phyloP scores from a whole-genome alignment of 257 asterid genomes.

The Gynochthodes officinalis region DNA sequence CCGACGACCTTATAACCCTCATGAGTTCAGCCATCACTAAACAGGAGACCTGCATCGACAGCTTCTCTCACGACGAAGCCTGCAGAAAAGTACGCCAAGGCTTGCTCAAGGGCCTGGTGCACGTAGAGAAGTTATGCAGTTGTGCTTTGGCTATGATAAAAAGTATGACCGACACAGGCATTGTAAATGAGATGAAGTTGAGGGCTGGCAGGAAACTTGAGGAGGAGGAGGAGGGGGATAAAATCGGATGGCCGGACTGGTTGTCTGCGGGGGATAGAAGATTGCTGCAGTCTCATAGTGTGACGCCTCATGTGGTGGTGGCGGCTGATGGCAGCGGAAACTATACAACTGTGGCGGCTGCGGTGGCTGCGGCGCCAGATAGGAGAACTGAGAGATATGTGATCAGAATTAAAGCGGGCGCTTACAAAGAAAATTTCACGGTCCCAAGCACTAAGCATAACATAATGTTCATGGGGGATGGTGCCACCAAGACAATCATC shows the following conservation, averaged over 20 bases:
- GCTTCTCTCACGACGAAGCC: conserved; percentile 55
- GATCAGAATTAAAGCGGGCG: conserved; percentile 70
- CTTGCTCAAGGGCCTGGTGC: conserved; percentile 44
- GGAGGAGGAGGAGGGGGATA: conserved; percentile 28
- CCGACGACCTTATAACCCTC: conserved; percentile 69
- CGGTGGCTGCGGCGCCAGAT: conserved; percentile 80
- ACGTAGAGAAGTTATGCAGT: conserved; percentile 71
- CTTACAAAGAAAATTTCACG: conserved; percentile 74
- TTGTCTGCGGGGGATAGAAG: conserved; percentile 68
- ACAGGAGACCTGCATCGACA: conserved; percentile 79
- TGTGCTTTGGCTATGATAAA: conserved; percentile 70
- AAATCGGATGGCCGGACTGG: conserved; percentile 68
- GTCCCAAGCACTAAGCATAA: conserved; percentile 52
- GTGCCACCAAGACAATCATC: conserved; percentile 61
- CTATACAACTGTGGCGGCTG: conserved; percentile 60
- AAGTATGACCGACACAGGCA: conserved; percentile 66
- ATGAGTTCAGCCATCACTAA: conserved; percentile 77
- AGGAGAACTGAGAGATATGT: conserved; percentile 54
- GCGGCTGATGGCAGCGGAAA: conserved; percentile 91
- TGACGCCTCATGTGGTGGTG: conserved; percentile 61
- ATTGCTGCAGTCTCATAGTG: conserved; percentile 61
- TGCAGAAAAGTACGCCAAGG: conserved; percentile 47
- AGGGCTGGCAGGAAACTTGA: conserved; percentile 37
- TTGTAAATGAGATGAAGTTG: conserved; percentile 31
- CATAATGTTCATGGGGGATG: conserved; percentile 86